Conservation (phyloP, 352 stramenopile genomes). For the Peronospora belbahrii region DNA sequence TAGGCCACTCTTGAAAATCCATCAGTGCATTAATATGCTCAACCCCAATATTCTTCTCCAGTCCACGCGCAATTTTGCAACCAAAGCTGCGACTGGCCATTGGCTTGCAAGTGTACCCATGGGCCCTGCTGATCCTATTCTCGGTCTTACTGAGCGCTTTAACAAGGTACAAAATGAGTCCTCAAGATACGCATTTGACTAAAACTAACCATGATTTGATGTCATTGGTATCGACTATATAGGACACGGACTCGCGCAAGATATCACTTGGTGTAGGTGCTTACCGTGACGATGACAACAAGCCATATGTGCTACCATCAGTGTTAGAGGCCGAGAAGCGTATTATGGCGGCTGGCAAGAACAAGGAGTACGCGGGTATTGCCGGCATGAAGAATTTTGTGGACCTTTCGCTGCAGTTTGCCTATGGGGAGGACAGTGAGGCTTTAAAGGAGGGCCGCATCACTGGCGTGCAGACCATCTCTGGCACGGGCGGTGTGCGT, state of each 20-base stretch:
- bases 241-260: conserved; percentile 91
- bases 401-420: conserved; percentile 92
- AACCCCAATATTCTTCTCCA: conserved; percentile 25
- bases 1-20: conserved; percentile 23
- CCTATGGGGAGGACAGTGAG: conserved; percentile 92
- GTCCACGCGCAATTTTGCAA: conserved; percentile 35
- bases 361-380: conserved; percentile 98
- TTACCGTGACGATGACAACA: conserved; percentile 92
- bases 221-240: neutral
- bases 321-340: conserved; percentile 95
- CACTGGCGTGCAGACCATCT: conserved; percentile 95
- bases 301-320: conserved; percentile 94
- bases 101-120: conserved; percentile 87
- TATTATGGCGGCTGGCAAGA: conserved; percentile 88
- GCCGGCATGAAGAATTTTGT: conserved; percentile 94
- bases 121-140: conserved; percentile 94
- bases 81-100: conserved; percentile 32
- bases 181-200: neutral
- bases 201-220: neutral
- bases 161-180: conserved; percentile 67
- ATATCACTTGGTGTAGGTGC: conserved; percentile 98
- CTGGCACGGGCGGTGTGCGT: conserved; percentile 95
- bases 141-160: conserved; percentile 90
- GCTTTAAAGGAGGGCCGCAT: conserved; percentile 88
- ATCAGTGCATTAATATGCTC: conserved; percentile 24